phyloP scores from a whole-genome alignment of 2,329 filamentous ascomycete species.

The Mycocentrospora acerina region DNA sequence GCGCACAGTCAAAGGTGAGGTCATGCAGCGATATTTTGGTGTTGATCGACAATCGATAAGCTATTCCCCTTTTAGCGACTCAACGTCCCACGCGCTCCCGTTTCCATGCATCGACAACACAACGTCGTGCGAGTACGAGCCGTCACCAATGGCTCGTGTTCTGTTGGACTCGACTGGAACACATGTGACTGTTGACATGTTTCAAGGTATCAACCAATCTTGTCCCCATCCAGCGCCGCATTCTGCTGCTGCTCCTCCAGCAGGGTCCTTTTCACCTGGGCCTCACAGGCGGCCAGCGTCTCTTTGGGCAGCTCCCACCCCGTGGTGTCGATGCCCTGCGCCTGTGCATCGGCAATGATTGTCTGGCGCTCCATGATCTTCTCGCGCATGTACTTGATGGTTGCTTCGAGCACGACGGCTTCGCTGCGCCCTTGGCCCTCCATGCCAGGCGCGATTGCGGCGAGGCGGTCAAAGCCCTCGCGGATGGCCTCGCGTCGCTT shows the following conservation, averaged over 20 bases:
- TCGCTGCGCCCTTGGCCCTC: constrained; percentile 84
- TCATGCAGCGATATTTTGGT: too few species aligned
- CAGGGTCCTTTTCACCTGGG: constrained; percentile 26
- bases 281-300: constrained; percentile 29
- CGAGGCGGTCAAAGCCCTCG: constrained; percentile 79
- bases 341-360: constrained; percentile 40
- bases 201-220: constrained; percentile 1
- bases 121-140: too few species aligned
- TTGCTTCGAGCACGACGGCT: constrained; percentile 71
- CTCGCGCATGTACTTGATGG: constrained; percentile 47
- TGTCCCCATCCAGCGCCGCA: constrained; percentile 12
- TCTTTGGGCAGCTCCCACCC: constrained; percentile 34
- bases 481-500: constrained; percentile 74
- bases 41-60: too few species aligned
- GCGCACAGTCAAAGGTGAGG: too few species aligned
- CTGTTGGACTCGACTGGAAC: too few species aligned
- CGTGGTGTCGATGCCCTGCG: constrained; percentile 36
- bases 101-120: too few species aligned
- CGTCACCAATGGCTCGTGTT: too few species aligned
- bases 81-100: too few species aligned
- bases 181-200: too few species aligned
- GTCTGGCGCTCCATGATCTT: constrained; percentile 41
- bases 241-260: constrained; percentile 22
- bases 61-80: too few species aligned
- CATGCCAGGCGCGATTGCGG: constrained; percentile 76